These are phyloP conservation scores for Fusarium keratoplasticum DNA, from an alignment of 2,329 filamentous ascomycete genomes.

Conservation along the genomic window DNA sequence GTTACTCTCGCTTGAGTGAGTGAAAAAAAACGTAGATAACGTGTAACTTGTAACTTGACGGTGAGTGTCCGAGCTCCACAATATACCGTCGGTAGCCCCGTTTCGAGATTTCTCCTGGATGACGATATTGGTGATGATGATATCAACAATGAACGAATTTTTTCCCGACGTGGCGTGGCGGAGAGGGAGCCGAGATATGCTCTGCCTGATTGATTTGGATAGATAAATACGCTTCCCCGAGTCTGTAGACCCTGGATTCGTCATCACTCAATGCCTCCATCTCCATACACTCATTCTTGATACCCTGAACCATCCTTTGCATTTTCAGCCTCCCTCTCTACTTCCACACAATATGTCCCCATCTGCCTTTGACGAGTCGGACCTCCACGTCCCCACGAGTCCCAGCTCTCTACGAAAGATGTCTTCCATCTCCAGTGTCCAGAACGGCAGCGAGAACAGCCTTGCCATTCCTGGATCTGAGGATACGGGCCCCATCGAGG, in stretches of 20 bases:
- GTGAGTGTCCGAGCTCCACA: constrained; percentile 34
- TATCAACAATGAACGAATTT: constrained; percentile 37
- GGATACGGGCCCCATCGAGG: constrained; percentile 69
- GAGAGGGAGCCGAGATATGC: neutral
- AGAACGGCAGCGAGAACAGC: constrained; percentile 33
- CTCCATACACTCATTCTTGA: constrained; percentile 32
- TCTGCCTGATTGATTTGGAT: neutral
- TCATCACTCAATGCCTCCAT: constrained; percentile 13
- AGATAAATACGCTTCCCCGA: constrained; percentile 38
- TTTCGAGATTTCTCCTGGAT: constrained; percentile 2
- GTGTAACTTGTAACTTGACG: constrained; percentile 20
- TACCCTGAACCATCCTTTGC: constrained; percentile 25
- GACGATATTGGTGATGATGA: constrained; percentile 21
- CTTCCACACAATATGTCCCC: constrained; percentile 55
- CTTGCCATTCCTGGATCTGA: constrained; percentile 55
- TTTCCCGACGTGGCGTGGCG: constrained; percentile 3
- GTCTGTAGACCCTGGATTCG: constrained; percentile 21
- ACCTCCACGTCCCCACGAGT: constrained; percentile 48
- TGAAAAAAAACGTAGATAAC: constrained; percentile 26
- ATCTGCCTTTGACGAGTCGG: constrained; percentile 65
- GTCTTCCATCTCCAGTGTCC: constrained; percentile 14
- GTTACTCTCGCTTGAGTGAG: neutral
- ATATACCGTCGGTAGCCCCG: constrained; percentile 31
- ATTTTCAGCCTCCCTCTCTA: constrained; percentile 10
- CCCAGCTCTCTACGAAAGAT: constrained; percentile 36